Base-by-base conservation (phyloP, 345 rosid genomes). In the Erysimum cheiranthoides region DNA sequence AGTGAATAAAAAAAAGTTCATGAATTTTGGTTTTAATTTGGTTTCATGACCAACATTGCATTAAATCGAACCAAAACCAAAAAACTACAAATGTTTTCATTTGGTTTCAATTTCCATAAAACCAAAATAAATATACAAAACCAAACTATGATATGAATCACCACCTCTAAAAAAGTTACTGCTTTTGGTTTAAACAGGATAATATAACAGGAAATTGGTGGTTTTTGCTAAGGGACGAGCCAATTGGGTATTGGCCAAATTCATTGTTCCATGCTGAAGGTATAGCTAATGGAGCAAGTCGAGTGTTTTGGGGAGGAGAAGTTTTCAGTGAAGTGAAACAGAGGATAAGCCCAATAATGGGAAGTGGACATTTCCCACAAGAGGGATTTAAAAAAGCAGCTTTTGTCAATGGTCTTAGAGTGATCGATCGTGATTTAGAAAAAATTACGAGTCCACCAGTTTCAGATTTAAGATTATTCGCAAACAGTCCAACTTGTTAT, bases 201-300 rank as follows among this genome's bases (percentile, higher is more conserved):
- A 2, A 0, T 30, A 10, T 2, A 32, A 73, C 45, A 3, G 70
- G 74, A 60, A 9, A 34, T 7, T 73, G 82, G 78, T 73, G 78
- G 78, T 52, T 78, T 4, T 4, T 13, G 32, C 36, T 31, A 31
- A 2, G 3, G 39, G 9, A 16, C 8, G 38, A 45, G 5, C 39
- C 28, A 30, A 30, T 74, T 21, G 82, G 76, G 6, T 65, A 78
- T 12, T 81, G 82, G 77, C 77, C 79, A 40, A 51, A 50, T n/a
- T 17, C 71, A 6, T 21, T 74, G 66, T 77, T 78, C 46, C 6
- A 40, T 21, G 28, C 2, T 28, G 10, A 32, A 10, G 57, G 53
- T 6, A 39, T 73, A 65, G 66, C 66, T 25, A 4, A 57, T 25
- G 11, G 18, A 43, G 66, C 73, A 64, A 4, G 6, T 9, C 4